Percentiles rank a stretch among this genome's conserved stretches.
phyloP scores from a whole-genome alignment of 345 rosid genomes.

The Citrus maxima region DNA sequence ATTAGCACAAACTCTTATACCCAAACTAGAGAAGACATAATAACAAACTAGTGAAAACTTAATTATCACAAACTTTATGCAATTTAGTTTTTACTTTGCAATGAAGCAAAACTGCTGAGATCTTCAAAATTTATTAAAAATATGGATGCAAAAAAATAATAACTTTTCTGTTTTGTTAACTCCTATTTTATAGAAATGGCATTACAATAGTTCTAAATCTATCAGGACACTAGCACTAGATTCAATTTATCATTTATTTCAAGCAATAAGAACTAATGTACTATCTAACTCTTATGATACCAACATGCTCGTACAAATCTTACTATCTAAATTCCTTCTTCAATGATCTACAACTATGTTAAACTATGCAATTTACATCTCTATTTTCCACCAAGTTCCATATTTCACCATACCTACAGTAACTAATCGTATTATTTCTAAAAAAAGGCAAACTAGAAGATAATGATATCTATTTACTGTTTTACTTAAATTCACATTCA shows the following conservation, averaged over 20 bases:
- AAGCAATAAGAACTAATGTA: background rate
- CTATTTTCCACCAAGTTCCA: background rate
- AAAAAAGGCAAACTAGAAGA: background rate
- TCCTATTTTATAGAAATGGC: background rate
- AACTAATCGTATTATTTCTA: background rate
- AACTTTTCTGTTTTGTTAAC: background rate
- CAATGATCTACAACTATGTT: background rate
- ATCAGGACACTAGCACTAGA: background rate
- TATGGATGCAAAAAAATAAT: background rate
- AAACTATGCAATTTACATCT: background rate
- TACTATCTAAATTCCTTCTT: background rate
- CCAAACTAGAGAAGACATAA: background rate
- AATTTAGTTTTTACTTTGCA: background rate
- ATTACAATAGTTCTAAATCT: background rate
- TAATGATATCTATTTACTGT: background rate
- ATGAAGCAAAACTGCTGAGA: background rate
- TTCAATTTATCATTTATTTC: background rate
- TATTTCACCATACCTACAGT: background rate
- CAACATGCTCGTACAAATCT: background rate
- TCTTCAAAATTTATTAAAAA: background rate
- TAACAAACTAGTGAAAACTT: background rate
- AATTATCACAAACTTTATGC: background rate
- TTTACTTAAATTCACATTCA: background rate
- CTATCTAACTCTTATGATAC: background rate
- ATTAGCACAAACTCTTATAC: background rate